Percentiles rank a stretch among this genome's conserved stretches.
These are phyloP conservation scores for Yarrowia osloensis DNA, from an alignment of 805 yeast genomes.

Conservation along the genomic window DNA sequence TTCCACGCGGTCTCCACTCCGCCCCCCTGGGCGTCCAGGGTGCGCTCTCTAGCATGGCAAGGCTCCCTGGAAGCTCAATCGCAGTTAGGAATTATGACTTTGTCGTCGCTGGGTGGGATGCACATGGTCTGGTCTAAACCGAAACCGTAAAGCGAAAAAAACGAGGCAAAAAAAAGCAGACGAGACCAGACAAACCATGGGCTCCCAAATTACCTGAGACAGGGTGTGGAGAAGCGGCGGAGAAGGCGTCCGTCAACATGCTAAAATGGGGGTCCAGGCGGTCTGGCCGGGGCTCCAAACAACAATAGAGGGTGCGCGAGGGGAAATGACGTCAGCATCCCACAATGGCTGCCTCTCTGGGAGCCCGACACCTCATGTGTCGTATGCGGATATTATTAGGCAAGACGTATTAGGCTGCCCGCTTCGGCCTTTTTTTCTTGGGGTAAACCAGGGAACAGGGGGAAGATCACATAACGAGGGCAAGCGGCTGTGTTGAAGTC, in stretches of 20 bases:
- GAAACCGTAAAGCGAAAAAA: constrained; percentile 14
- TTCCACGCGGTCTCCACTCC: too few relatives aligned
- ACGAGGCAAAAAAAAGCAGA: background rate
- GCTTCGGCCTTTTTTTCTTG: constrained; percentile 2
- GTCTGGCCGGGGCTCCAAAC: background rate
- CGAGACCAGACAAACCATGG: background rate
- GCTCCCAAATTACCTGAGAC: background rate
- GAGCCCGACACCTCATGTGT: background rate
- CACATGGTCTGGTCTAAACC: constrained; percentile 17
- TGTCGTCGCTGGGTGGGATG: background rate
- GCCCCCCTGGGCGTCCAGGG: too few relatives aligned
- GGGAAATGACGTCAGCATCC: constrained; percentile 5
- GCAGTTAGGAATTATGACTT: constrained; percentile 26
- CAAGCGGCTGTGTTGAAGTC: constrained; percentile 3
- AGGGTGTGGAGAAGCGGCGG: constrained; percentile 11
- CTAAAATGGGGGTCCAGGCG: background rate
- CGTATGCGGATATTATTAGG: constrained; percentile 23
- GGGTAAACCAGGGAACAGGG: constrained; percentile 24
- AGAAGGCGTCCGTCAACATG: too few relatives aligned
- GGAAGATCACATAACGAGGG: constrained; percentile 22
- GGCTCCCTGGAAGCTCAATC: background rate
- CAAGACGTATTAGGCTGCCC: constrained; percentile 23
- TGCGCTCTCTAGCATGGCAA: background rate
- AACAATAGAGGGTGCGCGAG: too few relatives aligned
- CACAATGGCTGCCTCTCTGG: background rate